Percentiles rank a stretch among this genome's conserved stretches.
These are phyloP conservation scores for Talaromyces pinophilus DNA, from an alignment of 2,329 filamentous ascomycete genomes.

Conservation along the genomic window DNA sequence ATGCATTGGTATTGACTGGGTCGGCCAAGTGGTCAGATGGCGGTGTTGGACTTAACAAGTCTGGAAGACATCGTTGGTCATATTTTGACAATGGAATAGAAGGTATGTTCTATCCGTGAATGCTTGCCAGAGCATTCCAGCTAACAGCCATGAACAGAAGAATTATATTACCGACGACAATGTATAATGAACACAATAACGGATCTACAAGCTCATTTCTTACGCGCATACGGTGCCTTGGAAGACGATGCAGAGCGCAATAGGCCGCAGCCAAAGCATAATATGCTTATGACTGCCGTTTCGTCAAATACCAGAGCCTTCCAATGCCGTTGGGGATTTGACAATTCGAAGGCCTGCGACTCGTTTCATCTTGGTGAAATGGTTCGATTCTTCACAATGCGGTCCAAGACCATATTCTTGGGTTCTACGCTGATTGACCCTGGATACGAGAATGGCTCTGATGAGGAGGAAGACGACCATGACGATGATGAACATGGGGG, in stretches of 20 bases:
- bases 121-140: neutral
- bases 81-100: conserved; percentile 42
- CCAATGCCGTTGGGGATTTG: conserved; percentile 46
- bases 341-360: conserved; percentile 47
- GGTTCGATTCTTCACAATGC: conserved; percentile 44
- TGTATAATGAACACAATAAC: conserved; percentile 46
- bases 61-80: conserved; percentile 37
- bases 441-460: conserved; percentile 30
- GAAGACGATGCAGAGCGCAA: conserved; percentile 28
- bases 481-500: conserved; percentile 23
- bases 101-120: conserved; percentile 31
- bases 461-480: conserved; percentile 19
- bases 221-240: conserved; percentile 44
- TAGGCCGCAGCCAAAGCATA: conserved; percentile 10
- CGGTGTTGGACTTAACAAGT: conserved; percentile 27
- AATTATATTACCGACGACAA: conserved; percentile 46
- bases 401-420: conserved; percentile 46
- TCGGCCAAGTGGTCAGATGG: conserved; percentile 40
- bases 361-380: conserved; percentile 49
- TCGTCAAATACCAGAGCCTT: conserved; percentile 30
- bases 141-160: conserved; percentile 34
- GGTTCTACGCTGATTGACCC: conserved; percentile 43
- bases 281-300: conserved; percentile 23
- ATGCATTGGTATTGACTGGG: conserved; percentile 39
- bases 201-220: conserved; percentile 46